Percentiles rank a stretch among this genome's conserved stretches.
These are phyloP conservation scores for Microthyrium microscopicum DNA, from an alignment of 2,329 filamentous ascomycete genomes.

Conservation along the genomic window DNA sequence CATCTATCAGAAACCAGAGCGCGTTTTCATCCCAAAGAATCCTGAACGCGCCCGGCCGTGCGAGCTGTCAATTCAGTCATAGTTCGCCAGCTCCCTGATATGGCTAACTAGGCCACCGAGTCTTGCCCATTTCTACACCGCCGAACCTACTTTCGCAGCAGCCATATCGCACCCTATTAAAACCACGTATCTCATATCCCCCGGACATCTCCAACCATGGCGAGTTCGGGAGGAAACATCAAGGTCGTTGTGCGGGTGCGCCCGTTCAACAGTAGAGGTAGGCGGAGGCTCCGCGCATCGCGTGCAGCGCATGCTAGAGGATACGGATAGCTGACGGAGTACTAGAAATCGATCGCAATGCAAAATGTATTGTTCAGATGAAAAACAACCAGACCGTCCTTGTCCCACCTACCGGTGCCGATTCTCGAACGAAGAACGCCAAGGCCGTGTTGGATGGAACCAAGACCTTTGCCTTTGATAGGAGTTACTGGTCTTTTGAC, in stretches of 20 bases:
- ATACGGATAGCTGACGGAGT: background rate
- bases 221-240: constrained; percentile 67
- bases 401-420: constrained; percentile 46
- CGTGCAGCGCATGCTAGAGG: background rate
- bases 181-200: background rate
- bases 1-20: too few species aligned
- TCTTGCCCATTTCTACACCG: too few species aligned
- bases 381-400: constrained; percentile 82
- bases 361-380: constrained; percentile 98
- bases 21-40: too few species aligned
- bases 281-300: constrained; percentile 12
- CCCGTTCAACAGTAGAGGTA: constrained; percentile 92
- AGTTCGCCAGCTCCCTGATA: background rate
- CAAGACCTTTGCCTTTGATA: constrained; percentile 90
- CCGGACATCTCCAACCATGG: constrained; percentile 1
- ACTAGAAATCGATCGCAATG: constrained; percentile 70
- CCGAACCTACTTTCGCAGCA: background rate
- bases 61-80: too few species aligned
- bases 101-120: too few species aligned
- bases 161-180: background rate
- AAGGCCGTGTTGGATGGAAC: constrained; percentile 48
- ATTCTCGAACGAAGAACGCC: constrained; percentile 43
- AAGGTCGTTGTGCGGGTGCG: constrained; percentile 97
- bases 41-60: too few species aligned
- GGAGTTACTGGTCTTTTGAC: constrained; percentile 96